Base-by-base conservation (phyloP, 2,329 filamentous ascomycete species). In the Penicillium sp. region DNA sequence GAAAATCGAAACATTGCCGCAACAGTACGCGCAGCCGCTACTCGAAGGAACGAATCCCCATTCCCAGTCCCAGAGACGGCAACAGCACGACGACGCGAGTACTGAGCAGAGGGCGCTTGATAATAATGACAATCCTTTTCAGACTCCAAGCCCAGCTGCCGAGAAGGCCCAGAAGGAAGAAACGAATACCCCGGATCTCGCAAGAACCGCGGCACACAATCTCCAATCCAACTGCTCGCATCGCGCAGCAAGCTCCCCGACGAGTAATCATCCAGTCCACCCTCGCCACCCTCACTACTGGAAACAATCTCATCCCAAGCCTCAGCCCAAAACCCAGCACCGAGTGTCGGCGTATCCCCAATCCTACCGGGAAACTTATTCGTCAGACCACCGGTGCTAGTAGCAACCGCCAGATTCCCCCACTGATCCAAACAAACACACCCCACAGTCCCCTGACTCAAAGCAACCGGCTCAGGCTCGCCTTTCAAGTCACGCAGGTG, bases 271-370 rank as follows among this genome's bases (percentile, higher is more conserved):
- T 34, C 47, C 13, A 19, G 2, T n/a, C 6, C 35, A n/a, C n/a
- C 42, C 6, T 5, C 47, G 41, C 16, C 19, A 0, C 42, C n/a
- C n/a, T n/a, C n/a, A n/a, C n/a, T n/a, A n/a, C n/a, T n/a, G n/a
- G n/a, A 35, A 13, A 39, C 13, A 26, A 51, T 40, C 2, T 77
- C 73, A 7, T 74, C 72, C 90, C 90, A 96, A 62, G 91, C 84
- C 69, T 95, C 91, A 0, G 91, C 90, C 90, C 91, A 96, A 71
- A 91, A 96, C 0, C 91, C 91, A 0, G 91, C 88, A 0, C 91
- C 91, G 0, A 91, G 76, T 0, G 87, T 88, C 0, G 91, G 91
- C 10, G 91, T 96, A 68, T 96, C 91, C 0, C 91, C 91, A 59
- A 96, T 87, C 18, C 91, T 79, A 0, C 91, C 91, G 0, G 89